Base-by-base conservation (phyloP, 768 basidiomycete species). In the Obba rivulosa region DNA sequence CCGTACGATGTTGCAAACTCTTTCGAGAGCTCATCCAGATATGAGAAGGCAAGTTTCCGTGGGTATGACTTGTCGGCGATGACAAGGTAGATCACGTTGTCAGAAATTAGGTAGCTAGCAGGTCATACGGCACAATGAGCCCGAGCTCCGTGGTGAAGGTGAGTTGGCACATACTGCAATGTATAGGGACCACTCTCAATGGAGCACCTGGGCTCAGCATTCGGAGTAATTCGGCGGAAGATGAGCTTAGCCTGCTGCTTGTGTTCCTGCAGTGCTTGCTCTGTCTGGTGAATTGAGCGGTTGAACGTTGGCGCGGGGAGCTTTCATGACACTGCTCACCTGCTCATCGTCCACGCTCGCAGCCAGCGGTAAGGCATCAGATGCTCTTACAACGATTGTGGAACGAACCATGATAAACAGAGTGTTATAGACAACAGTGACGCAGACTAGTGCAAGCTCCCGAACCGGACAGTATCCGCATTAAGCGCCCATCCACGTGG, bases 171-270 rank as follows among this genome's bases (percentile, higher is more conserved):
- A 58, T 55, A 97, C 95, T 99, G 96, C 52, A 98, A 71, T n/a
- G 92, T 94, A 66, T 93, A 96, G 54, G 80, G 80, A 1, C 92
- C 94, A 51, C 89, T 92, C 65, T 99, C 96, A 58, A 99, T 98
- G 4, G 92, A 96, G 66, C 96, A 97, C 31, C 88, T 80, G 8
- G 94, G 92, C 65, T 99, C 96, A 18, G 90, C 85, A 66, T 97
- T 93, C 39, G 92, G 82, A 22, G 89, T 91, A 61, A 99, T 85
- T 34, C 96, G 83, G 51, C 94, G 80, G 66, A 97, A 97, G 59
- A 99, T 86, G 58, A 99, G 78, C 67, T 99, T 99, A 25, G 94
- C 83, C 66, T 99, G 95, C 58, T 97, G 95, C 66, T 99, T 99
- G 75, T 97, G 92, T 69, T 98, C 96, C 62, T 93, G 91, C 35